Conservation (phyloP, 2,329 filamentous ascomycete genomes). For the Mollisiaceae sp. region DNA sequence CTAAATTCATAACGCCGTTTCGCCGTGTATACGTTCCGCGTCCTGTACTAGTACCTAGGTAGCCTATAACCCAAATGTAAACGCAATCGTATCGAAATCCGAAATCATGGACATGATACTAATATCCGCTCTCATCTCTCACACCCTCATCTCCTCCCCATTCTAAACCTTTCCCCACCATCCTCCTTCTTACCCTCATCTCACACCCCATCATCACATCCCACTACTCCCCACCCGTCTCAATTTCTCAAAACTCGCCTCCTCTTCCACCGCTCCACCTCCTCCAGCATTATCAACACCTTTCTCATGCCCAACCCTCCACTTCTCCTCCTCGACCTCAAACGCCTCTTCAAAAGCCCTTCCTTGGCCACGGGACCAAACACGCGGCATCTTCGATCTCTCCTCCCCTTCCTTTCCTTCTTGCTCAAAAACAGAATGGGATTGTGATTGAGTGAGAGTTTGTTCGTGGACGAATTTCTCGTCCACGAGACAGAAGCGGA, state of each 20-base stretch:
- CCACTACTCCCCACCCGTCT: constrained; percentile 38
- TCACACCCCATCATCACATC: constrained; percentile 29
- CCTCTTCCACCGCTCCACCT: not conserved
- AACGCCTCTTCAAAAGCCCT: constrained; percentile 72
- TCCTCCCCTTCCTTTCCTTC: constrained; percentile 65
- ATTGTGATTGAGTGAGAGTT: constrained; percentile 6
- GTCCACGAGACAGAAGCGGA: constrained; percentile 75
- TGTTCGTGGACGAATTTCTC: constrained; percentile 50
- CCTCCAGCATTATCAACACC: constrained; percentile 5
- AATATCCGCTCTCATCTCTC: no score
- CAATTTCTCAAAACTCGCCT: constrained; percentile 35
- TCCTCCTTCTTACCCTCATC: constrained; percentile 4
- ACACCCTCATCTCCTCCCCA: not conserved
- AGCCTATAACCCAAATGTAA: no score
- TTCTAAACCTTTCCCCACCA: not conserved
- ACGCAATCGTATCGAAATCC: no score
- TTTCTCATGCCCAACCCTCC: constrained; percentile 26
- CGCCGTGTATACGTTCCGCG: not conserved
- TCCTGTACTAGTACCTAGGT: no score
- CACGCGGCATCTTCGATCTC: constrained; percentile 45
- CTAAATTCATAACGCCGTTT: constrained; percentile 2
- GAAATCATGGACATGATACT: no score
- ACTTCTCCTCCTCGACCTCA: constrained; percentile 61
- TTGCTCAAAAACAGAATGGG: constrained; percentile 47
- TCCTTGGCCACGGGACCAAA: constrained; percentile 72